Evolutionary conservation across 2,329 filamentous ascomycete species (phyloP).

Genomic region (Mariannaea elegans): DNA sequence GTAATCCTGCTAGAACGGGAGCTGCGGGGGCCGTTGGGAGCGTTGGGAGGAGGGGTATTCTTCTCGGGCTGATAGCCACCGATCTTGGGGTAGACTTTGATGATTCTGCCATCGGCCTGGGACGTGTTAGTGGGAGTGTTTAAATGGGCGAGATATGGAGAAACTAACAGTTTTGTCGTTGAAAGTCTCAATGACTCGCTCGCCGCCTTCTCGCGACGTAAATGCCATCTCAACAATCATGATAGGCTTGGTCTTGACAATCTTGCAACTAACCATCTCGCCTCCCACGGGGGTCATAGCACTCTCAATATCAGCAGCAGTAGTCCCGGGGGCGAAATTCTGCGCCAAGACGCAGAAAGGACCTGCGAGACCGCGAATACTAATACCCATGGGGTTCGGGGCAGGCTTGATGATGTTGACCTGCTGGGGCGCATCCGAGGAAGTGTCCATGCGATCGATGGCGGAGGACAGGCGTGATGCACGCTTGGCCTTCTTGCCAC

Average conservation of each 20-base stretch:
- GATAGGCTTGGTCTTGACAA: conserved; percentile 74
- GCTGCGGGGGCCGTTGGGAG: conserved; percentile 43
- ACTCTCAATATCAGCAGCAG: conserved; percentile 82
- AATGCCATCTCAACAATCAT: conserved; percentile 84
- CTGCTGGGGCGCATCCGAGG: conserved; percentile 44
- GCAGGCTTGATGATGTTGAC: conserved; percentile 45
- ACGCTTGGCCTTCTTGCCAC: conserved; percentile 39
- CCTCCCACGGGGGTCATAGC: conserved; percentile 82
- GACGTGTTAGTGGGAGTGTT: neutral
- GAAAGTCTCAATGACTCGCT: conserved; percentile 78
- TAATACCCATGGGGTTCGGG: conserved; percentile 60
- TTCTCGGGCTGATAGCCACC: conserved; percentile 49
- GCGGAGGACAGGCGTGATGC: conserved; percentile 55
- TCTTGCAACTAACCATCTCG: conserved; percentile 70
- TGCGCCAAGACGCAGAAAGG: conserved; percentile 78
- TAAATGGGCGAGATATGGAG: neutral
- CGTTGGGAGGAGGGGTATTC: conserved; percentile 43
- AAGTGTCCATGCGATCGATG: conserved; percentile 51
- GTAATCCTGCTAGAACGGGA: conserved; percentile 33
- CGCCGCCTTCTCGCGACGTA: conserved; percentile 74
- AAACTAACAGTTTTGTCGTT: conserved; percentile 77
- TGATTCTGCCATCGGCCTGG: conserved; percentile 76
- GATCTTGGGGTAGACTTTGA: conserved; percentile 77
- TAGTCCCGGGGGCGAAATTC: conserved; percentile 85
- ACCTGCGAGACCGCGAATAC: conserved; percentile 77